Evolutionary conservation across 371 early-diverging fungal species (phyloP), one percentile per base, ranked within the genome.

Genomic region (Catenaria anguillulae): DNA sequence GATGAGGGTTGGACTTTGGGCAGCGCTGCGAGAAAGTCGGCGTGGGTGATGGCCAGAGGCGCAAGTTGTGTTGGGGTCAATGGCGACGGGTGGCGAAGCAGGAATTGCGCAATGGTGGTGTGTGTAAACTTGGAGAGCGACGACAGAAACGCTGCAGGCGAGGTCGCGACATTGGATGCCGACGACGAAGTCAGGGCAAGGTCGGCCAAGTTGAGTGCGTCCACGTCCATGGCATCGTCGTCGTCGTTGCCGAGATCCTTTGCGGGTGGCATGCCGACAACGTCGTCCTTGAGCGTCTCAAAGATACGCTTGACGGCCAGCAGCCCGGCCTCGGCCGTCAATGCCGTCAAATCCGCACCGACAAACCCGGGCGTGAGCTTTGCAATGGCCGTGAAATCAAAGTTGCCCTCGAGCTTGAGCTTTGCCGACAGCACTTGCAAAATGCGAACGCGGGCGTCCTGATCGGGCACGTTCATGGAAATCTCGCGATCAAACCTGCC

Each of bases 401-500:
- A 82, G 59, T 86, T 84, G 29, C 92, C 92, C 3, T 85, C 78
- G 31, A 99, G 70, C 46, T 84, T 78, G 66, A 98, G 79, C 62
- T 93, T 93, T 50, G 80, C 75, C 40, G 92, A 84, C 68, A 98
- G 81, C 21, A 98, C 97, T 29, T 77, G 70, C 19, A 99, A 79
- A 60, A 99, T 98, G 66, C 85, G 85, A 29, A 24, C 33, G 63
- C 99, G 80, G 4, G 90, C 92, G 21, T 81, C 77, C 65, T 94
- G 91, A 71, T 99, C 98, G 5, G 99, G 99, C 4, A 99, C 92
- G 26, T 91, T 88, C 79, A 99, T 87, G 66, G 87, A 84, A 55
- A 99, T 97, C 75, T 99, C 99, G 43, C 97, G 71, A 70, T 98
- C 99, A 72, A 99, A 99, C 66, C 99, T 76, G 24, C 99, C 99